Base-by-base conservation (phyloP, 768 basidiomycete genomes). In the Mycena belliarum region DNA sequence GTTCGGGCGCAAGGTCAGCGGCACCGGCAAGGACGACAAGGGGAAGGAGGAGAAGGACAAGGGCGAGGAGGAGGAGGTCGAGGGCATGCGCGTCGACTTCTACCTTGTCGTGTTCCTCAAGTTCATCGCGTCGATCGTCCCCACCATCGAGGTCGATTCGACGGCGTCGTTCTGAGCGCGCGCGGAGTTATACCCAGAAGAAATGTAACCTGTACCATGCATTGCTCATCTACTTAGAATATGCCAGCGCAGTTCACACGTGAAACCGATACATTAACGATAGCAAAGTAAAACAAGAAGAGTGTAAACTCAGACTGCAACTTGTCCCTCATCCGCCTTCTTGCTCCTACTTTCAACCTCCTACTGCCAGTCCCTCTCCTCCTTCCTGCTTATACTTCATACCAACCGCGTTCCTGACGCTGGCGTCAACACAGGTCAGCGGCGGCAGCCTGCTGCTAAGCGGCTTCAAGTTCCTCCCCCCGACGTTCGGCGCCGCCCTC, bases 51-150 rank as follows among this genome's bases (percentile, higher is more conserved):
- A 80, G 44, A 83, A 81, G 67, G 57, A 59, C 4, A 83, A 83
- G 2, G 57, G 59, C 4, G 83, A 83, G 2, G 89, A 87, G 4
- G 86, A 93, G 38, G 88, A 89, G 41, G 76, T 85, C 14, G 93
- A 95, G 67, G 95, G 95, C 33, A 88, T 99, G 83, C 82, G 95
- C 32, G 97, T 99, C 41, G 97, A 99, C 73, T 97, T 97, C 75
- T 98, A 98, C 72, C 83, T 97, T 49, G 93, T 97, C 66, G 95
- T 94, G 52, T 98, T 98, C 85, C 85, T 98, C 78, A 99, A 98
- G 82, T 98, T 98, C 76, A 97, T 98, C 69, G 94, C 94, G 12
- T 93, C 91, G 50, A 96, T 97, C 72, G 93, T 97, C 42, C 95
- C 95, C n/a, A 97, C 95, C 47, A 98, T 98, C 70, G 96, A 98